Percentiles rank a stretch among this genome's conserved stretches.
These are phyloP conservation scores for Odontarrhena argentea DNA, from an alignment of 345 rosid species.

Conservation along the genomic window DNA sequence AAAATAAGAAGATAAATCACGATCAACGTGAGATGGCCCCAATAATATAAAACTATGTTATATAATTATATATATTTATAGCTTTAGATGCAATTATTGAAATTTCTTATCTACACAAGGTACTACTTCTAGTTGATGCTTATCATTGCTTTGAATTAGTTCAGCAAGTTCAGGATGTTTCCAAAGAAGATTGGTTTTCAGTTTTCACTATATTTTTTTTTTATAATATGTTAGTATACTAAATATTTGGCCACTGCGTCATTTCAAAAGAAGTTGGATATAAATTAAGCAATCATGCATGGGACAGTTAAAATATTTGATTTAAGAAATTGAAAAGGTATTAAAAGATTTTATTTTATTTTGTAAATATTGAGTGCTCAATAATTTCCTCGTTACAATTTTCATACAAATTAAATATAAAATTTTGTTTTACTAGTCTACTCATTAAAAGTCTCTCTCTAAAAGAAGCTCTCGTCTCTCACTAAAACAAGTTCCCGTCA, in stretches of 20 bases:
- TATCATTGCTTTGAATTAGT: conserved; percentile 31
- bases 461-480: too few relatives aligned
- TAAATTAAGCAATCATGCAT: conserved; percentile 30
- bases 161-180: conserved; percentile 22
- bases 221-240: background rate
- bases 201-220: too few relatives aligned
- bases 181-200: conserved; percentile 28
- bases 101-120: conserved; percentile 31
- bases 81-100: conserved; percentile 32
- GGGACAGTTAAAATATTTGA: background rate
- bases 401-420: too few relatives aligned
- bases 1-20: conserved; percentile 35
- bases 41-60: conserved; percentile 4
- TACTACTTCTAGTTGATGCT: conserved; percentile 18
- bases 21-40: conserved; percentile 29
- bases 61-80: conserved; percentile 14
- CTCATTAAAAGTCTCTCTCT: too few relatives aligned
- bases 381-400: too few relatives aligned
- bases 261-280: background rate
- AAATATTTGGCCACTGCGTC: conserved; percentile 8
- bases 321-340: too few relatives aligned
- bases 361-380: too few relatives aligned
- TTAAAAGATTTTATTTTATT: too few relatives aligned
- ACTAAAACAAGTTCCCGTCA: too few relatives aligned
- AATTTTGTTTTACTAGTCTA: too few relatives aligned